Evolutionary conservation across 1,139 yeast genomes (phyloP).

Genomic region (Scheffersomyces illinoinensis): DNA sequence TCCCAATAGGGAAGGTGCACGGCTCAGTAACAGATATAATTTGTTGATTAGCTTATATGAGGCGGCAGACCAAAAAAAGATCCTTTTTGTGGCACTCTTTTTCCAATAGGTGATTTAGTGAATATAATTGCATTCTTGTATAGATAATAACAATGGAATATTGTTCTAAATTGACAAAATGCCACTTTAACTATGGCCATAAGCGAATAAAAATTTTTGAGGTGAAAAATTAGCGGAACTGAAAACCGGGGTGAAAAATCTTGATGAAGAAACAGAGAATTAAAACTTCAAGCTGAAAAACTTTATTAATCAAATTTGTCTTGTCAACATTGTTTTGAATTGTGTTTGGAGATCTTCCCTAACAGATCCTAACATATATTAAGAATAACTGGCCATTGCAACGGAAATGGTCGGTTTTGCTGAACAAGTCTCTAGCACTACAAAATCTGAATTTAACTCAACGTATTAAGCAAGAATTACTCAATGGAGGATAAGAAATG

Average conservation of each 20-base stretch:
- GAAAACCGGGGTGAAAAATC: not conserved
- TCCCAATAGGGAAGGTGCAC: not conserved
- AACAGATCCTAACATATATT: not conserved
- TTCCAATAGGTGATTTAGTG: not conserved
- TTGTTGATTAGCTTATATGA: not conserved
- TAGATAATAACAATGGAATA: not conserved
- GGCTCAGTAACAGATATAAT: not conserved
- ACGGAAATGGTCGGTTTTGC: not conserved
- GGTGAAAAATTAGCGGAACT: not conserved
- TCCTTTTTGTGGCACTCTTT: not conserved
- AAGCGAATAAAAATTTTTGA: too few species aligned
- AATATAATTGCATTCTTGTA: not conserved
- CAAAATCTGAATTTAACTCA: not conserved
- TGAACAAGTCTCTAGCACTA: too few species aligned
- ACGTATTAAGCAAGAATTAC: not conserved
- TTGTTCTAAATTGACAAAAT: too few species aligned
- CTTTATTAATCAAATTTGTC: not conserved
- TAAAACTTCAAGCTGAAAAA: not conserved
- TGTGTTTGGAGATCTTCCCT: not conserved
- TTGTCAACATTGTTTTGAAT: not conserved
- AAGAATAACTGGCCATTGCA: not conserved
- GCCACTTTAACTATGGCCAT: not conserved
- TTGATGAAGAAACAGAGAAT: too few species aligned
- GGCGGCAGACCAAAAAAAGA: not conserved
- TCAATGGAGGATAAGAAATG: not conserved